A percentile compares a stretch with the other conserved stretches of the same genome.
phyloP scores from a whole-genome alignment of 2,329 filamentous ascomycete species.

The Penicillium sp. region DNA sequence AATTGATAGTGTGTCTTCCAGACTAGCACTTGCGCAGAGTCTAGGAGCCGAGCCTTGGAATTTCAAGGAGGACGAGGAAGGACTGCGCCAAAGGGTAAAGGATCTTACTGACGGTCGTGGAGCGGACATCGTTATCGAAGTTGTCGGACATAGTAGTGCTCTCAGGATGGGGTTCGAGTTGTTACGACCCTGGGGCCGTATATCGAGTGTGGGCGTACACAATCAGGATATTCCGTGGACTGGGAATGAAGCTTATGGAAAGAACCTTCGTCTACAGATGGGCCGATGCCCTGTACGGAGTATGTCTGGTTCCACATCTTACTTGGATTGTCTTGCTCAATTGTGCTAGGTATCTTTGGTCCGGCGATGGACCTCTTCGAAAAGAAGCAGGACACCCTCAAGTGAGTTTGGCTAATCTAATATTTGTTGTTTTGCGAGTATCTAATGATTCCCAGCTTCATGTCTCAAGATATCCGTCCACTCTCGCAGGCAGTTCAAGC shows the following conservation, averaged over 20 bases:
- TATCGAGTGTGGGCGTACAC: conserved; percentile 72
- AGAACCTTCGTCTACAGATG: conserved; percentile 71
- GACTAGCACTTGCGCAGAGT: conserved; percentile 66
- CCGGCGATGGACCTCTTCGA: conserved; percentile 61
- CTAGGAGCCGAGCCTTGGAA: conserved; percentile 80
- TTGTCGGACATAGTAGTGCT: conserved; percentile 66
- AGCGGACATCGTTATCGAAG: conserved; percentile 78
- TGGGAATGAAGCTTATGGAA: conserved; percentile 60
- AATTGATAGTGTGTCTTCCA: conserved; percentile 70
- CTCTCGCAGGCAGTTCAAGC: conserved; percentile 60
- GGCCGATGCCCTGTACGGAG: conserved; percentile 65
- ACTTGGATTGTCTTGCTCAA: neutral
- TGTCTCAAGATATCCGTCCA: conserved; percentile 70
- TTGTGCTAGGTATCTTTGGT: conserved; percentile 51
- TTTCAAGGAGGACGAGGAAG: conserved; percentile 63
- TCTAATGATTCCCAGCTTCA: conserved; percentile 54
- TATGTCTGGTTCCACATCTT: conserved; percentile 4
- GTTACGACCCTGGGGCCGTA: conserved; percentile 67
- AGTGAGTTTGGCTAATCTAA: conserved; percentile 46
- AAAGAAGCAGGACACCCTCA: conserved; percentile 61
- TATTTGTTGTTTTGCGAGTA: neutral
- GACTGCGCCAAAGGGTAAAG: conserved; percentile 56
- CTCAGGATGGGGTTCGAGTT: conserved; percentile 68
- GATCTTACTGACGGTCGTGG: conserved; percentile 74
- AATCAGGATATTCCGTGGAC: conserved; percentile 67